phyloP scores from a whole-genome alignment of 306 rosid species.

The Quercus agrifolia region DNA sequence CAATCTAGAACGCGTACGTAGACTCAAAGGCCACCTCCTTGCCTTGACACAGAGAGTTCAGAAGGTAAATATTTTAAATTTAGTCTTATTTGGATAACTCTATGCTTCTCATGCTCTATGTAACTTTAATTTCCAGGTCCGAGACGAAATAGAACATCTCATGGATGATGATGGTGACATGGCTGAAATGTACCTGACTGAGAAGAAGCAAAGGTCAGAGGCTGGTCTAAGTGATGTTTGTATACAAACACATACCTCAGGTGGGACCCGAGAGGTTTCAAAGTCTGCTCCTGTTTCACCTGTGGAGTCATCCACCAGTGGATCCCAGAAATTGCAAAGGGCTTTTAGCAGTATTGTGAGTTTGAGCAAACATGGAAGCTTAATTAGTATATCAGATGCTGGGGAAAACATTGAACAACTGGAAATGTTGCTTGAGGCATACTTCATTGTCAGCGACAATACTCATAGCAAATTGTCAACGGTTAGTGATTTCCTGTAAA shows the following conservation, averaged over 20 bases:
- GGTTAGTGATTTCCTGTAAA: constrained; percentile 43
- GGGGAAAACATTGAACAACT: constrained; percentile 75
- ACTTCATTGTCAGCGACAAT: constrained; percentile 94
- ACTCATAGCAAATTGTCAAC: constrained; percentile 80
- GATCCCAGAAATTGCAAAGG: constrained; percentile 61
- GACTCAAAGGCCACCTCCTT: constrained; percentile 95
- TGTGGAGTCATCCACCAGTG: constrained; percentile 52
- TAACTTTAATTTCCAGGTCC: constrained; percentile 41
- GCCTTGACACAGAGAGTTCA: constrained; percentile 92
- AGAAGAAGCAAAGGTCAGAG: constrained; percentile 89
- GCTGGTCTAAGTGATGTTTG: constrained; percentile 41
- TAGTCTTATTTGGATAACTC: constrained; percentile 16
- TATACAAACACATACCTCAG: constrained; percentile 28
- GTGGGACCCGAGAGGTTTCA: constrained; percentile 35
- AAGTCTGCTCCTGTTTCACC: constrained; percentile 87
- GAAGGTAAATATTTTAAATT: constrained; percentile 48
- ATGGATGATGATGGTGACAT: constrained; percentile 99
- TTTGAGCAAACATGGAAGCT: constrained; percentile 72
- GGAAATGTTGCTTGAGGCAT: constrained; percentile 97
- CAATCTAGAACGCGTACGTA: constrained; percentile 88
- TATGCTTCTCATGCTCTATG: constrained; percentile 4
- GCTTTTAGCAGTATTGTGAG: constrained; percentile 61
- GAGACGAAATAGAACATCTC: constrained; percentile 99
- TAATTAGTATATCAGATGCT: constrained; percentile 44
- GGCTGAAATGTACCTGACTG: constrained; percentile 99